Evolutionary conservation across 2,329 filamentous ascomycete genomes (phyloP), one percentile per base, ranked within the genome.

Genomic region (Hypomyces perniciosus): DNA sequence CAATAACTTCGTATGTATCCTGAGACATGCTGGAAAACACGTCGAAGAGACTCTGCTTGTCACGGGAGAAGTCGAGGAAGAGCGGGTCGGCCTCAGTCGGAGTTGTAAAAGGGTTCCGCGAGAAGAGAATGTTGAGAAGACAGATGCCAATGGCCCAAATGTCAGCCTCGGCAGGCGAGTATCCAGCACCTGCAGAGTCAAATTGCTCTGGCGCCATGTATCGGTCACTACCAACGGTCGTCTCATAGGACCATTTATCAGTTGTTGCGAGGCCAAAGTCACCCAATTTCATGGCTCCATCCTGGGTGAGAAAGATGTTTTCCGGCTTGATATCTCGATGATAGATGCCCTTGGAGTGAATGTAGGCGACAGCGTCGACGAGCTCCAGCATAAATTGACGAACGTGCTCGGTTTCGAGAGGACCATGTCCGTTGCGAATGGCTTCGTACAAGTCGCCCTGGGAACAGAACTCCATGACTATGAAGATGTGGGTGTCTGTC

Each of bases 191-290:
- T 59, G 85, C 83, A 48, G 91, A 90, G 67, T 97, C 92, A 63
- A 93, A 97, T 70, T 99, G 93, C 72, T 99, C 93, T 5, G 93
- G 93, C 50, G 93, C 91, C 93, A 99, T 99, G 74, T 99, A 99
- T 50, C 93, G 90, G 67, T 99, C 93, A 67, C 93, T 97, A 58
- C 93, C 93, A 43, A 99, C 93, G 55, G 88, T 93, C 56, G 86
- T 85, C 75, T 99, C 93, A 62, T 87, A 87, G 27, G 89, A 95
- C 90, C 90, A 96, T 60, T 84, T 78, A 55, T 95, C 90, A 6
- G 84, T 88, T 8, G 92, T 96, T 46, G 91, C 91, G 56, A 99
- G 78, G 49, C 93, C 93, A 67, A 97, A 96, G 70, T 99, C 93
- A 63, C 93, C 93, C 34, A 99, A 83, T 74, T 99, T 99, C 87